Conservation (phyloP, 805 yeast species). For the Schizosaccharomyces octosporus region DNA sequence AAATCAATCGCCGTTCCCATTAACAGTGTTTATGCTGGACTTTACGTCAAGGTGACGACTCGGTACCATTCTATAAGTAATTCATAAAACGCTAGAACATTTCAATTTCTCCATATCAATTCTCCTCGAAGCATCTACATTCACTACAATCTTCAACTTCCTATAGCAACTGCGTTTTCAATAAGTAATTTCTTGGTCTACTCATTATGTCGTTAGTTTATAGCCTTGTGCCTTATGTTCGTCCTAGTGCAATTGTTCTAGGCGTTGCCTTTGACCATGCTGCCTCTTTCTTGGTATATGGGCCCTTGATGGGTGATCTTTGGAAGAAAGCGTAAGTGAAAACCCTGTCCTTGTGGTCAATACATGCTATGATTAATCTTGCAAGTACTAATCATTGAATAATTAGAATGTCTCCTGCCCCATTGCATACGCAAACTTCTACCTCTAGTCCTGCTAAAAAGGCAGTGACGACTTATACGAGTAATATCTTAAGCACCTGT, state of each 20-base stretch:
- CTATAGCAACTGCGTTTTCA: background rate
- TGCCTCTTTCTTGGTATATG: conserved; percentile 12
- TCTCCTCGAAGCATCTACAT: background rate
- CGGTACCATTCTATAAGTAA: too few relatives aligned
- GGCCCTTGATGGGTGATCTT: conserved; percentile 15
- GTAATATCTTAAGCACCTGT: conserved; percentile 8
- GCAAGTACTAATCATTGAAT: too few relatives aligned
- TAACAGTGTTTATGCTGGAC: too few relatives aligned
- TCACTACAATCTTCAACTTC: background rate
- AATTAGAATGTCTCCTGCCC: background rate
- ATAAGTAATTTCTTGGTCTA: background rate
- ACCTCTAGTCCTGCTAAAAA: background rate
- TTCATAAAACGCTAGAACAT: background rate
- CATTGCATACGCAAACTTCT: background rate
- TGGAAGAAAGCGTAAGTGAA: conserved; percentile 2
- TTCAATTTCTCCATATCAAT: background rate
- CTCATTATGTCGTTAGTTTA: background rate
- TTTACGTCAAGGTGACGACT: background rate
- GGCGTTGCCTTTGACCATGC: conserved; percentile 16
- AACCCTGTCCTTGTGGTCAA: too few relatives aligned
- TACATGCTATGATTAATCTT: too few relatives aligned
- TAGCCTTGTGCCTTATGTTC: background rate
- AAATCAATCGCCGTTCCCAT: too few relatives aligned
- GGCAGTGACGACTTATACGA: background rate
- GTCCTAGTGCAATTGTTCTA: conserved; percentile 12